Evolutionary conservation across 208 protist genomes (phyloP), one percentile per base, ranked within the genome.

Genomic region (Leptomonas seymouri): DNA sequence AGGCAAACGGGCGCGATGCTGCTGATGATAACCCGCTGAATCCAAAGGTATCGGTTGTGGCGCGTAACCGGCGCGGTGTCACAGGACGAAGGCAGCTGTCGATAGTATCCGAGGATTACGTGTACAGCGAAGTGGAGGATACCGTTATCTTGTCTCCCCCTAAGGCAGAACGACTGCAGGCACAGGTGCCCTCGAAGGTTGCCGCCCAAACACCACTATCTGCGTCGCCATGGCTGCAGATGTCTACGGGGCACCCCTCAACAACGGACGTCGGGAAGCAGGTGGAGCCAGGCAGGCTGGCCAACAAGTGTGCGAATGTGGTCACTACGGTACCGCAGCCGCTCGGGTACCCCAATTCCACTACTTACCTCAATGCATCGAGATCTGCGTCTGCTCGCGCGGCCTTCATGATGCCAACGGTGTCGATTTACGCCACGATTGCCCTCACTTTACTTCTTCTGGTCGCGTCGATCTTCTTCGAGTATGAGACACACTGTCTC

Each of bases 401-500:
- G 12, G 58, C 65, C 5, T 78, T 68, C 56, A 69, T 74, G 61
- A 72, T 69, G 49, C 77, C 71, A 7, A 21, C 64, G 23, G 48
- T 75, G 16, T 67, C 67, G 15, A 44, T 81, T 30, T 75, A 71
- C 64, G 48, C 80, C 28, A 77, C 57, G 0, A 4, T 88, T 6
- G 45, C 80, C 3, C 28, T 74, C 44, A 27, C 59, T 14, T 34
- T 81, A 6, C 54, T 84, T 44, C 53, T 78, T 20, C 67, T 73
- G 14, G 68, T 44, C 42, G 74, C 68, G 44, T 76, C 82, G 14
- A 59, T 91, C 49, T 63, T 67, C 55, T 71, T 75, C 58, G 60
- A 67, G 67, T 87, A 76, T 50, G 68, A 86, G 21, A 86, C 80
- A 5, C 68, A 82, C 59, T 79, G 71, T 46, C 60, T 83, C 14